These are phyloP conservation scores for Naumovozyma baii DNA, from an alignment of 805 yeast genomes.

Conservation along the genomic window DNA sequence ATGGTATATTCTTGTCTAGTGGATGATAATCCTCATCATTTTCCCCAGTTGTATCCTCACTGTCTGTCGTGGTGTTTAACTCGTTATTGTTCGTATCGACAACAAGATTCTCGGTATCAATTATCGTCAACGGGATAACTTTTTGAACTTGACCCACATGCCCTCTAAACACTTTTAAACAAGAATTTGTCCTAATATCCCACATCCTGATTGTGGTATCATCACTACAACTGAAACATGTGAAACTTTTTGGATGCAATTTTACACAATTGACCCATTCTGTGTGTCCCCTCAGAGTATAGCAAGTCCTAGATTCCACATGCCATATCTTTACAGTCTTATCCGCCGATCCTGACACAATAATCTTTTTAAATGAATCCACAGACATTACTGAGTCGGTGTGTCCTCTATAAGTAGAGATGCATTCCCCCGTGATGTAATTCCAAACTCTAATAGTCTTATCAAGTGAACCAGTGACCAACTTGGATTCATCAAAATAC, in stretches of 20 bases:
- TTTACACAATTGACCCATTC: slow-evolving; percentile 90
- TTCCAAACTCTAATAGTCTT: slow-evolving; percentile 93
- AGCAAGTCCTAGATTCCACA: slow-evolving; percentile 85
- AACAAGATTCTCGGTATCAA: slow-evolving; percentile 47
- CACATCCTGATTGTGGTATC: slow-evolving; percentile 91
- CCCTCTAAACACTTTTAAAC: slow-evolving; percentile 70
- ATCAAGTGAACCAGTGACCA: slow-evolving; percentile 88
- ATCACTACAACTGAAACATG: slow-evolving; percentile 81
- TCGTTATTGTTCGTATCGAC: slow-evolving; percentile 29
- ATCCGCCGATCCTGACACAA: slow-evolving; percentile 92
- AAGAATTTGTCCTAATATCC: slow-evolving; percentile 75
- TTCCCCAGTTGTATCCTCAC: slow-evolving; percentile 4
- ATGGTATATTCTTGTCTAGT: slow-evolving; percentile 26
- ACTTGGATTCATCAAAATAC: slow-evolving; percentile 78
- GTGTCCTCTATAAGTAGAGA: slow-evolving; percentile 90
- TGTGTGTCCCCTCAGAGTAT: slow-evolving; percentile 84
- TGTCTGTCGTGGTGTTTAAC: slow-evolving; percentile 10
- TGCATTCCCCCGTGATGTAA: slow-evolving; percentile 86
- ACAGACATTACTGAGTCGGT: slow-evolving; percentile 76
- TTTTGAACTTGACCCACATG: slow-evolving; percentile 93
- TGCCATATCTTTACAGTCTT: slow-evolving; percentile 92
- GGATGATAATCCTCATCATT: slow-evolving; percentile 1
- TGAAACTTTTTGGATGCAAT: slow-evolving; percentile 67
- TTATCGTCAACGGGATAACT: slow-evolving; percentile 74
- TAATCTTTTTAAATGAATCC: slow-evolving; percentile 69